Evolutionary conservation across 2,329 filamentous ascomycete genomes (phyloP), one percentile per base, ranked within the genome.

Genomic region (Diaporthe sp.): DNA sequence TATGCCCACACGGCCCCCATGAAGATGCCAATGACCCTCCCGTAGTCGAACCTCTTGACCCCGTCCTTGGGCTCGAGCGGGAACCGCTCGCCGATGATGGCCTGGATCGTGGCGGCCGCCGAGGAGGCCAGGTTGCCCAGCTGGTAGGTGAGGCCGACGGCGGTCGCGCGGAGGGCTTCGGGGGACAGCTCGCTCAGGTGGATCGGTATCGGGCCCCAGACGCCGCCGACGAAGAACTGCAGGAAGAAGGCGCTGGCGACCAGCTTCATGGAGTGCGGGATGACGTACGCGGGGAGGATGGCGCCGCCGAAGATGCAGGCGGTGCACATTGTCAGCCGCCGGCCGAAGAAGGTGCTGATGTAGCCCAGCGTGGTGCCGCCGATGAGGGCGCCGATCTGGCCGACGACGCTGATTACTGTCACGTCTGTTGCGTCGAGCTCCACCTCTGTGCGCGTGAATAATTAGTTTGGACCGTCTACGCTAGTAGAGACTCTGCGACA

Each of bases 11-110:
- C 94, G 79, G 93, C 95, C 0, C 89, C 95, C 94, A 98, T 95
- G 84, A 98, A 97, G 81, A 97, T 96, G 81, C 93, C 94, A 78
- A 98, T 96, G 12, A 97, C 95, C 79, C 92, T 92, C 49, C 94
- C 94, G 79, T 97, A 97, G 76, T 94, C 86, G 82, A 93, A 95
- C 4, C 93, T 86, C 63, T 84, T 82, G 47, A 84, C 82, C 0
- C 85, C 88, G 1, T 84, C 81, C 31, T 87, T 89, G 0, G 90
- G 85, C 0, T 91, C 87, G 4, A 97, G 87, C 0, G 94, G 94
- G 82, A 95, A 97, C 1, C 87, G 86, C 83, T 95, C 93, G 37
- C 94, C 94, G 57, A 95, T 91, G 0, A 90, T 93, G 1, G 93
- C 89, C 82, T 96, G 93, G 78, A 95, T 95, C 13, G 94, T 95